phyloP scores from a whole-genome alignment of 148 eudicot species.

The Chenopodium berlandieri region DNA sequence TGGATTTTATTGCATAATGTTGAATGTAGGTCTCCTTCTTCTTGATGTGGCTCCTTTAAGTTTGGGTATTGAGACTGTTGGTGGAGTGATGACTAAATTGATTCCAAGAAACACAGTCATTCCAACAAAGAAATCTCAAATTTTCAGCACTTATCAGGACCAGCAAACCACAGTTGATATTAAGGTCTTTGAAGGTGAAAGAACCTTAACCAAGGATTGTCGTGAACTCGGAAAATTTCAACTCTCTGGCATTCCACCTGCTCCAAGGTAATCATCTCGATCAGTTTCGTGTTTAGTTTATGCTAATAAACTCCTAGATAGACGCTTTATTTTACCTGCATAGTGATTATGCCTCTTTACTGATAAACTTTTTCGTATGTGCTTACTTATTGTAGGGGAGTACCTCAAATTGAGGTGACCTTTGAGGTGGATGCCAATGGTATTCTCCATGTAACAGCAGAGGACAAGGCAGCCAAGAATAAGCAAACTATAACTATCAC shows the following conservation, averaged over 20 bases:
- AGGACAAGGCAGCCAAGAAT: conserved; percentile 63
- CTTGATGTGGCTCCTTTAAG: conserved; percentile 61
- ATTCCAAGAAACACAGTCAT: conserved; percentile 57
- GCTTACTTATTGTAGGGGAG: conserved; percentile 40
- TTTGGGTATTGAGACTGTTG: conserved; percentile 60
- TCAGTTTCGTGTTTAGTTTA: background rate
- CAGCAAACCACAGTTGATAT: conserved; percentile 48
- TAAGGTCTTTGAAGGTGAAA: conserved; percentile 60
- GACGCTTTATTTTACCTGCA: too few species aligned
- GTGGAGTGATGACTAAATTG: conserved; percentile 69
- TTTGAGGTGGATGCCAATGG: conserved; percentile 64
- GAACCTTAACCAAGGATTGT: conserved; percentile 59
- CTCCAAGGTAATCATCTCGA: conserved; percentile 47
- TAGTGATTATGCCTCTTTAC: background rate
- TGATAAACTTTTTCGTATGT: background rate
- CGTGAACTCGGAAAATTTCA: conserved; percentile 51
- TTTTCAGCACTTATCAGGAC: conserved; percentile 56
- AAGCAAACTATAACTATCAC: conserved; percentile 50
- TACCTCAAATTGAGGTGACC: conserved; percentile 65
- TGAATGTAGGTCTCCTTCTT: conserved; percentile 40
- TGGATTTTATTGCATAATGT: background rate
- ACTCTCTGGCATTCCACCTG: conserved; percentile 61
- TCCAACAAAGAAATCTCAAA: conserved; percentile 60
- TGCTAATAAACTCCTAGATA: background rate
- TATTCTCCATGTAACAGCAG: conserved; percentile 59